Evolutionary conservation across 192 early-diverging fungal genomes (phyloP), one percentile per base, ranked within the genome.

Genomic region (Geranomyces michiganensis): DNA sequence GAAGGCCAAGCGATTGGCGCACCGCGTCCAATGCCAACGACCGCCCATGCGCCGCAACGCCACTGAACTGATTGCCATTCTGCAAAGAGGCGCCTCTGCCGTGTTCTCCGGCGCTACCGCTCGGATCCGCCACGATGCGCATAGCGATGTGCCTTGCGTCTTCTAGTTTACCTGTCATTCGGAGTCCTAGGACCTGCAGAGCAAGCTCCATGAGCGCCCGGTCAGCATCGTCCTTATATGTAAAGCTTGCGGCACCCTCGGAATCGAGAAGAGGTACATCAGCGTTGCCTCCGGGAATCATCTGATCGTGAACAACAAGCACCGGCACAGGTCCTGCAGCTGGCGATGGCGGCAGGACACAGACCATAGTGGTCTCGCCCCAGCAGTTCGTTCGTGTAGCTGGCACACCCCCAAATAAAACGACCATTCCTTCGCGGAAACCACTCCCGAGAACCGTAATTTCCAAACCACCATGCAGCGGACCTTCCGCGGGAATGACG

Each of bases 201-300:
- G 94, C 91, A 24, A 98, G 84, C 70, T 96, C 94, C 77, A 95
- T 88, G 65, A 98, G 75, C n/a, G 92, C 91, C 46, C 91, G 86
- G 76, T 98, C 96, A 24, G 92, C 85, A 71, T 96, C 70, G 64
- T 85, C 83, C 73, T 85, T 85, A 65, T 85, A 85, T 44, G 77
- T 77, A 47, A 85, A 85, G 7, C 75, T 69, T 14, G 48, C 72
- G 27, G 45, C 65, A 69, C 55, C 55, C 24, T 71, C 44, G 14
- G 72, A 51, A 32, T 21, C 24, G 49, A 47, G 44, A 3, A 7
- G 36, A 41, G 10, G 36, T 3, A 41, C 36, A 10, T 41, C 10
- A 7, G 36, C 36, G 36, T 10, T 10, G 44, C 59, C 49, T 27
- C 46, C 24, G 33, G 55, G 9, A 44, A 71, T 56, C 12, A 61